Percentiles rank a stretch among this genome's conserved stretches.
Conservation (phyloP, 1,284 basidiomycete genomes). For the Blastosporella zonata region DNA sequence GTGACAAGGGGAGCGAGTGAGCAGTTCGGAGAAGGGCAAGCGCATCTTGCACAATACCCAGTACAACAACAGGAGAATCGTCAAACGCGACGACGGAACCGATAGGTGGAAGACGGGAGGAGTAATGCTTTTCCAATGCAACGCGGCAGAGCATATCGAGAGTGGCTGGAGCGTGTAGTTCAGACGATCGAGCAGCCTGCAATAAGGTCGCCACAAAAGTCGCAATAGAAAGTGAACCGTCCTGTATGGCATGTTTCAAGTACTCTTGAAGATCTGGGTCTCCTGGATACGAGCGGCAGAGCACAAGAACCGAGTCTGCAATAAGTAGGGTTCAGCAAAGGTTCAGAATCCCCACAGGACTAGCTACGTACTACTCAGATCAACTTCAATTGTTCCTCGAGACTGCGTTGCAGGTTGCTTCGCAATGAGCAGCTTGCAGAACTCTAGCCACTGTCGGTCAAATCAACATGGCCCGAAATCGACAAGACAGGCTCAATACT, state of each 20-base stretch:
- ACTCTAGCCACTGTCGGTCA: constrained; percentile 52
- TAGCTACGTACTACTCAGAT: constrained; percentile 46
- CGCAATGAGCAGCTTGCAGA: constrained; percentile 58
- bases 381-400: constrained; percentile 37
- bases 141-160: constrained; percentile 66
- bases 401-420: constrained; percentile 41
- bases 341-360: not conserved
- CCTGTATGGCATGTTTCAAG: constrained; percentile 54
- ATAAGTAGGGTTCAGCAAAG: constrained; percentile 1
- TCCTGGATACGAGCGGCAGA: constrained; percentile 65
- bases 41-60: constrained; percentile 59
- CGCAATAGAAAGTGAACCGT: constrained; percentile 52
- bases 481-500: constrained; percentile 17
- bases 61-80: constrained; percentile 43
- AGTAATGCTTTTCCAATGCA: constrained; percentile 59
- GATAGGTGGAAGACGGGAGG: constrained; percentile 48
- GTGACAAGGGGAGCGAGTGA: constrained; percentile 53
- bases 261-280: constrained; percentile 62
- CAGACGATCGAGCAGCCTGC: constrained; percentile 45
- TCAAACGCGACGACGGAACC: constrained; percentile 50
- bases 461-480: not conserved
- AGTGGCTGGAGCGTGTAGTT: constrained; percentile 60
- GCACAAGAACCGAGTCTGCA: constrained; percentile 62
- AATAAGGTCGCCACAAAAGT: constrained; percentile 56
- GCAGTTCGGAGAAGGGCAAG: constrained; percentile 56